A percentile compares a stretch with the other conserved stretches of the same genome.
Conservation (phyloP, 352 stramenopile species). For the Pythium dissotocum region DNA sequence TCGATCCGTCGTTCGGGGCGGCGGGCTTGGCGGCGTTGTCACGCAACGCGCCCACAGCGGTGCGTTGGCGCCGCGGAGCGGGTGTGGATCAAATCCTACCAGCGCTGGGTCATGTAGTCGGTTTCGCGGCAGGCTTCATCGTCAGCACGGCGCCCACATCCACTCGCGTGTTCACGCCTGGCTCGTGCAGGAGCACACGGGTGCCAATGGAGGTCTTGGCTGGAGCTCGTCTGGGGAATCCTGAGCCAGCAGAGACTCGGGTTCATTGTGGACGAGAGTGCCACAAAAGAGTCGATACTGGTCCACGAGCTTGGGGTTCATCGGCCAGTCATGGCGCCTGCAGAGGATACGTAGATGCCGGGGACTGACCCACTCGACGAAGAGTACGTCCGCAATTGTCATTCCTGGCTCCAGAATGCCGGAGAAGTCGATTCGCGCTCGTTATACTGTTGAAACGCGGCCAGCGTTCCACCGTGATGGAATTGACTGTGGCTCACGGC, state of each 20-base stretch:
- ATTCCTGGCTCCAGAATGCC: too few relatives aligned
- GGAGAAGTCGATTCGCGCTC: too few relatives aligned
- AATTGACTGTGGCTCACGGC: too few relatives aligned
- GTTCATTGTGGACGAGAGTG: background rate
- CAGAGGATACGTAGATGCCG: background rate
- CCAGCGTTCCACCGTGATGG: too few relatives aligned
- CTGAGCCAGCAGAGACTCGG: background rate
- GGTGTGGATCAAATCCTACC: background rate
- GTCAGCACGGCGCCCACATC: background rate
- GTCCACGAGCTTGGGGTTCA: too few relatives aligned
- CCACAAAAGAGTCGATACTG: constrained; percentile 3
- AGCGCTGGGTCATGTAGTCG: background rate
- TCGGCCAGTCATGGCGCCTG: background rate
- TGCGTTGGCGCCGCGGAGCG: background rate
- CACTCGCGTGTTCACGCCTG: background rate
- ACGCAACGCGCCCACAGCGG: background rate
- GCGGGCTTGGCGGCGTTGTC: background rate
- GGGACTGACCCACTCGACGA: background rate
- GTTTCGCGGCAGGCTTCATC: background rate
- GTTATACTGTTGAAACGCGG: too few relatives aligned
- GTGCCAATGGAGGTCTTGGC: background rate
- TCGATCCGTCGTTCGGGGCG: too few relatives aligned
- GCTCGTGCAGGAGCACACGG: background rate
- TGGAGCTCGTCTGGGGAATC: background rate
- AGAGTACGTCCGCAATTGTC: too few relatives aligned